Evolutionary conservation across 148 eudicot genomes (phyloP), one percentile per base, ranked within the genome.

Genomic region (Rhododendron kiyosumense): DNA sequence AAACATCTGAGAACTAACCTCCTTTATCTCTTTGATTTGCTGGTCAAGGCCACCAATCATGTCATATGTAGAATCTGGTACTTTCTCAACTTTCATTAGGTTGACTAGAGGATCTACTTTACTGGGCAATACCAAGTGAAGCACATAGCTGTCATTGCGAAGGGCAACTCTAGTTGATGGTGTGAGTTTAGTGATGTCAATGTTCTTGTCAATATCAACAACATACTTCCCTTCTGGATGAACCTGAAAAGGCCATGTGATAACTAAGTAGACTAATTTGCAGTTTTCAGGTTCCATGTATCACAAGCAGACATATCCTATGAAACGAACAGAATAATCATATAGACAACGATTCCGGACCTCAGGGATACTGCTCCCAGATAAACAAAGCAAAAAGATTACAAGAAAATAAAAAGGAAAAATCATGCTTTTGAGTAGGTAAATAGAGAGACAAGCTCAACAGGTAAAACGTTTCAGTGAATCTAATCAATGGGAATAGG

Each of bases 171-270:
- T 88, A 51, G 95, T 93, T 77, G 97, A 91, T 32, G 97, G 97
- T 43, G 94, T 94, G 78, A 94, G 90, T 90, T 94, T 94, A 54
- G 94, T 92, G 26, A 94, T 89, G 49, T 94, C 97, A 71, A 94
- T 93, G 86, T 83, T 94, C 89, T 94, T 94, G 83, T 93, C 97
- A 84, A 92, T 86, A 86, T 94, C 97, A 84, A 94, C 97, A 26
- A 93, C 97, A 85, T 94, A 94, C 82, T 94, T 94, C 76, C 97
- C 97, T 84, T 94, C 97, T 75, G 97, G 97, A 87, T 94, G 97
- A 34, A 94, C 97, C 97, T 94, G 86, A 49, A 83, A 81, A 63
- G 24, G 63, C 28, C 52, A 46, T 48, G 28, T 26, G 49, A 65
- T 20, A 13, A 86, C 54, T 17, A 15, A 54, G 13, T 1, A 51